These are phyloP conservation scores for Picochlorum costavermella DNA, from an alignment of 139 green algal genomes.

Conservation along the genomic window DNA sequence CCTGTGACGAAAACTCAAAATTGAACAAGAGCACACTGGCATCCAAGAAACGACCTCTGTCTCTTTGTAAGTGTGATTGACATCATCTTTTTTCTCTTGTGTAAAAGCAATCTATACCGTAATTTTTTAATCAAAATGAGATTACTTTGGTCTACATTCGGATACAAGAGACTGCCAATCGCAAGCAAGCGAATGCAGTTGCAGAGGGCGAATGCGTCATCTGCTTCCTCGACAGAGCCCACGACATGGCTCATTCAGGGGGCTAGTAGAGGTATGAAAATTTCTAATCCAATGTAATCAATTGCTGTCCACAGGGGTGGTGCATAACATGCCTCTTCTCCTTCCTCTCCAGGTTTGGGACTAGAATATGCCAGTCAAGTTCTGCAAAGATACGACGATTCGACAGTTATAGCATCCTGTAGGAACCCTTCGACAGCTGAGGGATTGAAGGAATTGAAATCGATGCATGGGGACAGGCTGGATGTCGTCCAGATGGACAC, in stretches of 20 bases:
- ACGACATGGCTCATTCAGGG: slow-evolving; percentile 10
- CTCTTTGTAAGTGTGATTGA: no score
- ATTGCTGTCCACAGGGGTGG: no score
- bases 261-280: slow-evolving; percentile 9
- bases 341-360: slow-evolving; percentile 39
- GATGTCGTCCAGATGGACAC: slow-evolving; percentile 49
- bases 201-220: neutral
- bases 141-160: no score
- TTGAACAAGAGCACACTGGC: no score
- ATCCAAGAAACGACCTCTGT: no score
- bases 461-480: slow-evolving; percentile 27
- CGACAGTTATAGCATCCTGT: slow-evolving; percentile 61
- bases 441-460: slow-evolving; percentile 33
- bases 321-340: no score
- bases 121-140: no score
- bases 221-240: no score
- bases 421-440: slow-evolving; percentile 35
- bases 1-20: no score
- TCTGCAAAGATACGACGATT: slow-evolving; percentile 18
- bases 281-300: neutral
- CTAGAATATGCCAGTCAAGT: slow-evolving; percentile 61
- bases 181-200: neutral
- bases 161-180: neutral
- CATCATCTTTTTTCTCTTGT: no score
- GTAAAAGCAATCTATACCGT: no score